Evolutionary conservation across 2,329 filamentous ascomycete species (phyloP).

Genomic region (Hypoxylon sp.): DNA sequence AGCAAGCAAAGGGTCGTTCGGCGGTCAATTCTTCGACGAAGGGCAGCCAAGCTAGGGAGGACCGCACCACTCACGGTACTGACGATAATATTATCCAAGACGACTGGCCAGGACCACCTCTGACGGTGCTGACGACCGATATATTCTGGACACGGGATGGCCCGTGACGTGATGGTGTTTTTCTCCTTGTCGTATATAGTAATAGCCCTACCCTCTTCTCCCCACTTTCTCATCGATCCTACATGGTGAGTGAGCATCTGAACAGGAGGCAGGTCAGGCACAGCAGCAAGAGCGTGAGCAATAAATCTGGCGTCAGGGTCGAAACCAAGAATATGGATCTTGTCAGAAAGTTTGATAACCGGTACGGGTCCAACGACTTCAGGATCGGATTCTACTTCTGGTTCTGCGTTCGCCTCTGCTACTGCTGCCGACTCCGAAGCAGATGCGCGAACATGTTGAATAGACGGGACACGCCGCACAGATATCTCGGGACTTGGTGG

Average conservation of each 20-base stretch:
- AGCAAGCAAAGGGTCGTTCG: conserved; percentile 81
- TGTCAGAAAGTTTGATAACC: conserved; percentile 54
- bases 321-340: conserved; percentile 72
- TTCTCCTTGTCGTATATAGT: conserved; percentile 59
- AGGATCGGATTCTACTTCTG: not conserved
- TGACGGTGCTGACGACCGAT: conserved; percentile 21
- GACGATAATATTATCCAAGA: conserved; percentile 49
- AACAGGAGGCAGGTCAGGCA: conserved; percentile 71
- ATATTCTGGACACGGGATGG: conserved; percentile 46
- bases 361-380: conserved; percentile 1
- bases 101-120: not conserved
- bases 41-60: conserved; percentile 37
- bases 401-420: conserved; percentile 4
- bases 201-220: conserved; percentile 59
- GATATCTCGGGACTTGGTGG: conserved; percentile 6
- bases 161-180: conserved; percentile 48
- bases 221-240: conserved; percentile 61
- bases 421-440: conserved; percentile 4
- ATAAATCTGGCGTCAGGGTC: conserved; percentile 75
- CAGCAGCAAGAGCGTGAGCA: conserved; percentile 72
- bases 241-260: conserved; percentile 71
- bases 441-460: not conserved
- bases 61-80: conserved; percentile 38
- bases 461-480: not conserved
- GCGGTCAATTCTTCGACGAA: conserved; percentile 57